These are phyloP conservation scores for Curvularia spicifera DNA, from an alignment of 2,329 filamentous ascomycete species.

Conservation along the genomic window DNA sequence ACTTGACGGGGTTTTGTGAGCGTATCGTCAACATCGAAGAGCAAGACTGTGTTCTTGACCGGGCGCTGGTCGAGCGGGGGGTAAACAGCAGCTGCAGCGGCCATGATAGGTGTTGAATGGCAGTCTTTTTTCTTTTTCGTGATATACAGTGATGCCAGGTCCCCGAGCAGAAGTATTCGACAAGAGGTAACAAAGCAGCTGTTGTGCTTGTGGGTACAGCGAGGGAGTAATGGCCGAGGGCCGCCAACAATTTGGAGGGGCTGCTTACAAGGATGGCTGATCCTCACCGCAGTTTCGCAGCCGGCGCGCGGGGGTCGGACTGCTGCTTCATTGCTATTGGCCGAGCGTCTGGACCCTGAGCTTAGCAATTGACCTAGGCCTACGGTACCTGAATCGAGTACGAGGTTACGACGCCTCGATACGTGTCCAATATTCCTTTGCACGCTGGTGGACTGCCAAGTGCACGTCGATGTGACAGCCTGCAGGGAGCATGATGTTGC, in stretches of 20 bases:
- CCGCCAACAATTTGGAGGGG: conserved; percentile 30
- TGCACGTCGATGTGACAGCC: neutral
- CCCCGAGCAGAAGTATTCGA: neutral
- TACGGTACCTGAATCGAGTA: conserved; percentile 10
- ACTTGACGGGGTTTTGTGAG: conserved; percentile 83
- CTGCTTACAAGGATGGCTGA: conserved; percentile 26
- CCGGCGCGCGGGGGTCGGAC: conserved; percentile 24
- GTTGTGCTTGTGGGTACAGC: conserved; percentile 8
- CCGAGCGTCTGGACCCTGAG: conserved; percentile 14
- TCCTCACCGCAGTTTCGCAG: conserved; percentile 30
- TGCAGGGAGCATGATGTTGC: neutral
- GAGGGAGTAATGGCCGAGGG: conserved; percentile 14
- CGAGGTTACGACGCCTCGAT: neutral
- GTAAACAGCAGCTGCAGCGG: conserved; percentile 58
- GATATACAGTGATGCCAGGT: neutral
- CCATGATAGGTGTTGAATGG: conserved; percentile 37
- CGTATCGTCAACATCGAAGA: conserved; percentile 97
- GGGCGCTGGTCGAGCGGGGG: conserved; percentile 83
- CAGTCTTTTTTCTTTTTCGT: neutral
- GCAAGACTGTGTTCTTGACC: conserved; percentile 88
- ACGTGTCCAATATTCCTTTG: conserved; percentile 2
- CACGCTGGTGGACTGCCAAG: neutral
- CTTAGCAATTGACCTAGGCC: neutral
- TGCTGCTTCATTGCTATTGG: conserved; percentile 22
- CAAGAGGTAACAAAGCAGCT: neutral